Evolutionary conservation across 495 filamentous ascomycete genomes (phyloP).

Genomic region (Tetracladium setigerum): DNA sequence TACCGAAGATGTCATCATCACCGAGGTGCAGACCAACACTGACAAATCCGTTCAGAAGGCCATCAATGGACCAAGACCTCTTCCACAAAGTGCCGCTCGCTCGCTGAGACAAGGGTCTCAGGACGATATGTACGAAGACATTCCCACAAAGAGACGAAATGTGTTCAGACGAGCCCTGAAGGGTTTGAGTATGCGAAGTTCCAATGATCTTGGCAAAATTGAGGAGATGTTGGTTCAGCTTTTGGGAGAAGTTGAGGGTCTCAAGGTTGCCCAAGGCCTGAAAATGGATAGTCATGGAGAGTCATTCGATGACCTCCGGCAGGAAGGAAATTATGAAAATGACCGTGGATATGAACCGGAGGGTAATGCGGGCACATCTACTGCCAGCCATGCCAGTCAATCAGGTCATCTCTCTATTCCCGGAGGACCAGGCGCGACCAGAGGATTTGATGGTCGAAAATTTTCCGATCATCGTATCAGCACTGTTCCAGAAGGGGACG

Average conservation of each 20-base stretch:
- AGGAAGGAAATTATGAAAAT: constrained; percentile 47
- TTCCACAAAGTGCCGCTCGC: constrained; percentile 55
- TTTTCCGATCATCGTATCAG: constrained; percentile 73
- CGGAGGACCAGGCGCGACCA: constrained; percentile 49
- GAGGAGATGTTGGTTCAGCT: constrained; percentile 94
- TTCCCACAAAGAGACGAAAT: constrained; percentile 73
- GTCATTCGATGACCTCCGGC: constrained; percentile 48
- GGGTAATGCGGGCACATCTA: constrained; percentile 68
- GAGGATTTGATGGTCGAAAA: constrained; percentile 52
- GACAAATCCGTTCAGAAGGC: constrained; percentile 74
- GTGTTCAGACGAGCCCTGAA: constrained; percentile 88
- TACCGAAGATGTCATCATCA: constrained; percentile 77
- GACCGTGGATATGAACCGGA: constrained; percentile 76
- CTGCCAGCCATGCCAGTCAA: constrained; percentile 57
- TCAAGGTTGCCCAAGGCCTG: constrained; percentile 56
- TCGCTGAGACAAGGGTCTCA: constrained; percentile 45
- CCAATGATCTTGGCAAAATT: constrained; percentile 82
- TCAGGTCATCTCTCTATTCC: constrained; percentile 69
- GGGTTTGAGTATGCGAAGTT: constrained; percentile 76
- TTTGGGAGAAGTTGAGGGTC: constrained; percentile 79
- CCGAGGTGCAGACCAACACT: constrained; percentile 75
- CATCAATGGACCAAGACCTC: constrained; percentile 81
- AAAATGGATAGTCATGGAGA: constrained; percentile 19
- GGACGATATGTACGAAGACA: constrained; percentile 61
- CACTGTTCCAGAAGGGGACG: constrained; percentile 76